These are phyloP conservation scores for Piper longum DNA, from an alignment of 164 flowering plant species.

Conservation along the genomic window DNA sequence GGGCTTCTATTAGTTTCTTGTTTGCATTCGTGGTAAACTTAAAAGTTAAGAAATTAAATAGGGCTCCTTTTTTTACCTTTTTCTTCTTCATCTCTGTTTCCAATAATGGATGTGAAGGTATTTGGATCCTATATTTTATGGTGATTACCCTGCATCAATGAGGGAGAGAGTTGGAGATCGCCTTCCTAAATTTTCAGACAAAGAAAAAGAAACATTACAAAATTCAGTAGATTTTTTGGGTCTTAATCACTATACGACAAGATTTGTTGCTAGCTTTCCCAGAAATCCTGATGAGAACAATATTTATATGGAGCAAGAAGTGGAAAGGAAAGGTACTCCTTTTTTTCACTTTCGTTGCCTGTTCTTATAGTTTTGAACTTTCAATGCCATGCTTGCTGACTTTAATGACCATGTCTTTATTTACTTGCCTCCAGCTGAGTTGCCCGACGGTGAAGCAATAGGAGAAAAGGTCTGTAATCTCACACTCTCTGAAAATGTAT, in stretches of 20 bases:
- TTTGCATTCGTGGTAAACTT: too few species aligned
- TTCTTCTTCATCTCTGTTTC: neutral
- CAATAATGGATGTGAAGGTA: conserved; percentile 27
- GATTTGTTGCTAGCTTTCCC: conserved; percentile 42
- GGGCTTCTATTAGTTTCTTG: too few species aligned
- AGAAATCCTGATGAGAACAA: conserved; percentile 22
- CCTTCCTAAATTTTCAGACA: conserved; percentile 62
- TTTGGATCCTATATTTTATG: conserved; percentile 64
- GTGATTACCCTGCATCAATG: conserved; percentile 78
- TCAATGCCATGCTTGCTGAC: too few species aligned
- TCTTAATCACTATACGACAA: conserved; percentile 78
- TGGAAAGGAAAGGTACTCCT: conserved; percentile 49
- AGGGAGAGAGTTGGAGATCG: conserved; percentile 53
- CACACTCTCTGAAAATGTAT: conserved; percentile 8
- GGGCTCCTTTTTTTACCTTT: neutral
- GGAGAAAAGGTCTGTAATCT: conserved; percentile 52
- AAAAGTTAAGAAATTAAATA: neutral
- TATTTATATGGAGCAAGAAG: conserved; percentile 45
- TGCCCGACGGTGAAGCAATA: conserved; percentile 50
- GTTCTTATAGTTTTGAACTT: neutral
- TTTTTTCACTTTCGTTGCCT: neutral
- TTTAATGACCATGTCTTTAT: conserved; percentile 2
- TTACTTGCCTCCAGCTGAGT: conserved; percentile 34
- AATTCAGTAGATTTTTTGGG: conserved; percentile 68
- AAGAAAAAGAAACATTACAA: conserved; percentile 44